Base-by-base conservation (phyloP, 2,329 filamentous ascomycete species). In the Cryphonectria radicalis region DNA sequence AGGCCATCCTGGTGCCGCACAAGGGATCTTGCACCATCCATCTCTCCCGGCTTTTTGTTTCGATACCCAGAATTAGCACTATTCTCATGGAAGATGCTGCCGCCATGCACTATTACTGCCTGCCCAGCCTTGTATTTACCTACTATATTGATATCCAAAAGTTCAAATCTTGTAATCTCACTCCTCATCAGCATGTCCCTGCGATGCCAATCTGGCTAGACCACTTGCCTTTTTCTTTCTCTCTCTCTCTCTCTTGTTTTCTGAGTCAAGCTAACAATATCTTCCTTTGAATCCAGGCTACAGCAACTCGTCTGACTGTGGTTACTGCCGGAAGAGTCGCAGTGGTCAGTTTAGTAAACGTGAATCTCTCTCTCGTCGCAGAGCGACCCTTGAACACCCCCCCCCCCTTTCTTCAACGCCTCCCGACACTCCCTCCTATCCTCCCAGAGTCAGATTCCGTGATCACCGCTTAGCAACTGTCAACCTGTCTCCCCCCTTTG, bases 271-370 rank as follows among this genome's bases (percentile, higher is more conserved):
- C 40, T 64, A 43, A 46, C 40, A 8, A 19, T 17, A 46, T 42
- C 19, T 40, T 37, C 60, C 3, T 64, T 42, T 63, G 32, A 32
- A 64, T 19, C 5, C 59, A 88, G 86, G 86, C 59, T 88, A 88
- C 76, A 84, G 82, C 72, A 85, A 83, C 71, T 87, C 86, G 50
- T 82, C 84, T 62, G 84, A 80, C 75, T 88, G 86, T 76, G 86
- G 86, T 67, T 88, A 88, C 76, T 88, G 86, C 78, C 83, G 83
- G 74, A 78, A 81, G 66, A 79, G 78, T 76, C 82, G 82, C 72
- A 81, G 83, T 76, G 84, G 84, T 84, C 82, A 87, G 83, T 85
- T 82, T 73, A 75, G 74, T 80, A 85, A 84, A 83, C 83, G 84
- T 82, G 79, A 81, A 80, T 81, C 74, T 75, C 72, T 75, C 72